phyloP scores from a whole-genome alignment of 202 grass and related monocot genomes.

The Elaeis oleifera region DNA sequence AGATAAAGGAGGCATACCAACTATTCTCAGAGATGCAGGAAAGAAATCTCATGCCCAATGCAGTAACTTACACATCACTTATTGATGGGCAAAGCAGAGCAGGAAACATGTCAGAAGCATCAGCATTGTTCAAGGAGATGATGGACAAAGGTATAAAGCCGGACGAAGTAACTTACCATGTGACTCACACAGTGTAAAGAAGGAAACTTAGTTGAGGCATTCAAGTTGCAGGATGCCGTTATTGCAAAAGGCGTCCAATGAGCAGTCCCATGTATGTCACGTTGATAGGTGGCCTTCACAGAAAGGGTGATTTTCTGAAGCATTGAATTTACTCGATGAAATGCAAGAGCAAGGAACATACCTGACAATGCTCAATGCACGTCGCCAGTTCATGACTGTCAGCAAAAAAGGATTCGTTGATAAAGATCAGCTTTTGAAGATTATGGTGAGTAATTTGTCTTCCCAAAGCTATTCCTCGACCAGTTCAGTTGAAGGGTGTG shows the following conservation, averaged over 20 bases:
- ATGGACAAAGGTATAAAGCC: constrained; percentile 27
- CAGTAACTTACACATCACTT: constrained; percentile 10
- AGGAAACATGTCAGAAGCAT: constrained; percentile 23
- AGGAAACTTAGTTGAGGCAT: constrained; percentile 31
- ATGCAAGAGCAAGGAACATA: constrained; percentile 26
- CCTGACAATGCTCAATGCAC: constrained; percentile 28
- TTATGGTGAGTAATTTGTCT: constrained; percentile 32
- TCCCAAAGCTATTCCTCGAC: constrained; percentile 21
- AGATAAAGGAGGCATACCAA: constrained; percentile 1
- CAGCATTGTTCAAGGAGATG: constrained; percentile 30
- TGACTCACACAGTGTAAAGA: constrained; percentile 23
- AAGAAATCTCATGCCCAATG: constrained; percentile 23
- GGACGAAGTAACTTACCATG: constrained; percentile 24
- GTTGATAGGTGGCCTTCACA: constrained; percentile 33
- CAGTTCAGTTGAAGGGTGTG: constrained; percentile 10
- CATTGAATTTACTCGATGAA: constrained; percentile 33
- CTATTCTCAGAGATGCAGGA: constrained; percentile 40
- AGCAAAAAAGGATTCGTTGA: constrained; percentile 27
- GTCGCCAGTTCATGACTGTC: constrained; percentile 23
- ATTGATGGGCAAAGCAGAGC: background rate
- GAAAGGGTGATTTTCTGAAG: constrained; percentile 23
- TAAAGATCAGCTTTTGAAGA: constrained; percentile 36
- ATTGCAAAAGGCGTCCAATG: constrained; percentile 27
- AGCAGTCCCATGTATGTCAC: constrained; percentile 13
- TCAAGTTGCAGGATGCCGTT: constrained; percentile 31